Evolutionary conservation across 1,139 yeast species (phyloP), one percentile per base, ranked within the genome.

Genomic region (Kazachstania sp.): DNA sequence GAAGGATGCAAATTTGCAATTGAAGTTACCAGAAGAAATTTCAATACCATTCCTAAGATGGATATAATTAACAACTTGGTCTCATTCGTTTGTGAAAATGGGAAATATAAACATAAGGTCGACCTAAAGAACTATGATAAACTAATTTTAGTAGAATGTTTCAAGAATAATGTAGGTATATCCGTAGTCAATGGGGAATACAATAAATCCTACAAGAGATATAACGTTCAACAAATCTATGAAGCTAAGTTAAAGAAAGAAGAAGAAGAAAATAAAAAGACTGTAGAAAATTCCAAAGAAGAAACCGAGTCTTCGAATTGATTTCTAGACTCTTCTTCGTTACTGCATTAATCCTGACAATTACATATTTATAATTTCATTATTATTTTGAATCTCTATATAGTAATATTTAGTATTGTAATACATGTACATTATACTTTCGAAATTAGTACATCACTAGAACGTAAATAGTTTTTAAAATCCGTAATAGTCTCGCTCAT

Each of bases 111-210:
- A 1, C 95, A 87, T 61, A 69, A 71, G 32, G 95, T 92, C 11
- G 95, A 88, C 61, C 73, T 92, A 64, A 86, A 87, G 57, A 70
- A 80, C 18, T 87, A 80, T 60, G 95, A 88, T 49, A 82, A 82
- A 59, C 70, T 92, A 57, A 78, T 92, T 45, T 63, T 92, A 50
- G 84, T 92, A 2, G 96, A 88, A 63, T 86, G 96, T 60, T 92
- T 82, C 68, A 90, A 88, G 64, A 83, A 78, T 51, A 83, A 81
- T 58, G 75, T 86, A 41, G 95, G 95, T 3, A 81, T 84, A 78
- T 76, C 88, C 61, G 90, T 87, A 16, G 88, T 85, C 5, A 75
- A 77, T 44, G 75, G 77, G 51, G 86, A 77, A 60, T 80, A 81
- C 41, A 43, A 53, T 41, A 54, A 49, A 12, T 66, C 71, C 54